Base-by-base conservation (phyloP, 441 rosid genomes). In the Lepidium campestre region DNA sequence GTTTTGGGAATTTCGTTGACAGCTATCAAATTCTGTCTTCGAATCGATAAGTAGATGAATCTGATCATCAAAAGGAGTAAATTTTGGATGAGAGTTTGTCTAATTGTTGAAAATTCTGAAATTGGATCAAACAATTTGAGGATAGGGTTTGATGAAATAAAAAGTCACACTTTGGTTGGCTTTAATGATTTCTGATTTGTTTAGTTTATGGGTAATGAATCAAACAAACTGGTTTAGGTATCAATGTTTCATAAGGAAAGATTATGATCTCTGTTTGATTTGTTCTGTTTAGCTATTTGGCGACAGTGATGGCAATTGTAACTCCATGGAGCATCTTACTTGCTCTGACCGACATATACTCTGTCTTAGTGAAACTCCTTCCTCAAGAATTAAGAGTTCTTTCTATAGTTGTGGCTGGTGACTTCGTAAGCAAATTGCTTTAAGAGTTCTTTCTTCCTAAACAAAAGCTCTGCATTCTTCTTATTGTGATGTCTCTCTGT, bases 281-380 rank as follows among this genome's bases (percentile, higher is more conserved):
- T 12, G 2, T 22, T 39, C 31, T 0, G 5, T 23, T 40, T 77
- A 89, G 97, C 78, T 91, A 70, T 82, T 78, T 87, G 80, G 91
- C 86, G 40, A 82, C 85, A 4, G 79, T 91, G 48, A 91, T 91
- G 96, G 94, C 90, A 39, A 72, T 83, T 61, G 83, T 82, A 60
- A 83, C 84, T 61, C 94, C 93, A 31, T 89, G 97, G 97, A 86
- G 93, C 48, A 19, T 76, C 40, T 71, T 85, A 47, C 68, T 87
- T 65, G 84, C 82, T 3, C 14, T 89, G 29, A 81, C 82, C 2
- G 98, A 91, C 70, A 80, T 81, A 9, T 91, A 91, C 78, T 86
- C 87, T 32, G 77, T 87, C 12, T 68, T 86, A 23, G 7, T 81
- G 5, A 89, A 81, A 65, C 69, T 68, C 55, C 74, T 87, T 23